Evolutionary conservation across 768 basidiomycete genomes (phyloP), one percentile per base, ranked within the genome.

Genomic region (Leucogyrophana mollusca): DNA sequence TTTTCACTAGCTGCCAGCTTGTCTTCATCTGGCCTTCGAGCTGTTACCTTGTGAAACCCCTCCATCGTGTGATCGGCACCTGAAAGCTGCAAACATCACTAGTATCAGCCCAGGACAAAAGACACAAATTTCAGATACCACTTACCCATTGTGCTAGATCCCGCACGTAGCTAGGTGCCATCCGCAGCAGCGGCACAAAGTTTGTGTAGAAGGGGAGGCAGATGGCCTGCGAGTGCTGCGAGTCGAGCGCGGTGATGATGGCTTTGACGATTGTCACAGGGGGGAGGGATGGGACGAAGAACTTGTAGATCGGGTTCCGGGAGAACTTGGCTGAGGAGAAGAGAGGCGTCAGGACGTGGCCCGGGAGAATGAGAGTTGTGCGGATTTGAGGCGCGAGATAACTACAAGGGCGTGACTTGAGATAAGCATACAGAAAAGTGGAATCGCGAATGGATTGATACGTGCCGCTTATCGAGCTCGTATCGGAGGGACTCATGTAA

Each of bases 361-460:
- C 90, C 1, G 95, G 85, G 43, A 84, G 74, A 49, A 98, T 67
- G 17, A 97, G 74, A 3, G 92, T 94, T 9, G 93, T 95, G n/a
- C 90, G 86, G 65, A 99, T 82, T 34, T 71, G 64, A 1, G 87
- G 88, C 23, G 82, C 74, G 32, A 79, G 70, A 68, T 92, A 87
- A n/a, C 85, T 84, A 51, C 17, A 52, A 49, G 45, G 46, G 37
- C 41, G 30, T 47, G 45, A 51, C 24, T 44, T 34, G 39, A 43
- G 7, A 46, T 40, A 20, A 45, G 32, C 9, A 50, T 37, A 41
- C 11, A n/a, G 27, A 3, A 16, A 34, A 20, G 18, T 10, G 16
- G n/a, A n/a, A 42, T 20, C 2, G 3, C n/a, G 35, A 14, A n/a
- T 32, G 30, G 30, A 39, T 40, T 45, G 30, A 39, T 44, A 50